phyloP scores from a whole-genome alignment of 495 filamentous ascomycete genomes.

The Penicillium cinerascens region DNA sequence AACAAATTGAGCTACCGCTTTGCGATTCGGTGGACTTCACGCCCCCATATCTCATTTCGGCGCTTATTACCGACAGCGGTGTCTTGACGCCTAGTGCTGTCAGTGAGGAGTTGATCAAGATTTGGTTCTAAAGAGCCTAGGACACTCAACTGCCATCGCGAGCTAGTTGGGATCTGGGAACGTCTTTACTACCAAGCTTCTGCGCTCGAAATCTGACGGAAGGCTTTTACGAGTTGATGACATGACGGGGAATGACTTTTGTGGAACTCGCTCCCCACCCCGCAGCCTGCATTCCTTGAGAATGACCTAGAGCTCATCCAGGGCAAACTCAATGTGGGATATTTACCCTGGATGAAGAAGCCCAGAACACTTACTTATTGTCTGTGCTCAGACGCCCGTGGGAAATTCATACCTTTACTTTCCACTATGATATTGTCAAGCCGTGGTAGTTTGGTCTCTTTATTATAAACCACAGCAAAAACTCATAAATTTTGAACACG shows the following conservation, averaged over 20 bases:
- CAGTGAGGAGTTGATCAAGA: constrained; percentile 74
- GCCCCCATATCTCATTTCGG: constrained; percentile 75
- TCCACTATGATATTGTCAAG: background rate
- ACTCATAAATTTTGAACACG: background rate
- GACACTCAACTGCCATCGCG: background rate
- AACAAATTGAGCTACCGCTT: constrained; percentile 24
- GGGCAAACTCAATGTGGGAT: background rate
- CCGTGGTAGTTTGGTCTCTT: background rate
- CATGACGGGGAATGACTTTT: constrained; percentile 8
- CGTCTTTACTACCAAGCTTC: background rate
- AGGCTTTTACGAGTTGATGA: constrained; percentile 16
- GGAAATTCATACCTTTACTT: background rate
- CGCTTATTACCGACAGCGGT: constrained; percentile 73
- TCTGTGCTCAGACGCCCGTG: background rate
- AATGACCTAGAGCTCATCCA: background rate
- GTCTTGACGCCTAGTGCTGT: constrained; percentile 73
- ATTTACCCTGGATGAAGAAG: background rate
- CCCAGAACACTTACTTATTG: background rate
- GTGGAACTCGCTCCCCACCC: background rate
- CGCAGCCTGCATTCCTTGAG: background rate
- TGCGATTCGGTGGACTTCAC: constrained; percentile 79
- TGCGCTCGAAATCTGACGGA: background rate
- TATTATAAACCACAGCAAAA: background rate
- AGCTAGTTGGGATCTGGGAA: background rate
- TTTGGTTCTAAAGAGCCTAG: constrained; percentile 57